Percentiles rank a stretch among this genome's conserved stretches.
Evolutionary conservation across 2,329 filamentous ascomycete species (phyloP).

Genomic region (Chalaropsis thielavioides): DNA sequence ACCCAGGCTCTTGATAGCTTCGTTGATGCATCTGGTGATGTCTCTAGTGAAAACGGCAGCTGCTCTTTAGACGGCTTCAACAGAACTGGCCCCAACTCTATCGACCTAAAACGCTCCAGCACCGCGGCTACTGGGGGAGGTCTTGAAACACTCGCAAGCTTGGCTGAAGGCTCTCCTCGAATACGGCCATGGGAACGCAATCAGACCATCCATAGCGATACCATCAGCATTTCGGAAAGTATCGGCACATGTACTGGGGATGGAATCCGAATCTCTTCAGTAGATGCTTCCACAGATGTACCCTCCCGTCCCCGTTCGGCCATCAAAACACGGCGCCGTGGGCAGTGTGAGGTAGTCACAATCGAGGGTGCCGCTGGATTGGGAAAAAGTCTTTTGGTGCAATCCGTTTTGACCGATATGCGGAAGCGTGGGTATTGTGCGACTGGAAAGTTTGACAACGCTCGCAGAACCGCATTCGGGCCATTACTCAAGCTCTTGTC

Average conservation of each 20-base stretch:
- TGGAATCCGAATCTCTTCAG: conserved; percentile 1
- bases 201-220: conserved; percentile 36
- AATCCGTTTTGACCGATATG: conserved; percentile 47
- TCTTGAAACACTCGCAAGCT: conserved; percentile 2
- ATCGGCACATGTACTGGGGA: conserved; percentile 24
- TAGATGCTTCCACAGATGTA: conserved; percentile 9
- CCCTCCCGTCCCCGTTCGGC: conserved; percentile 39
- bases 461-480: conserved; percentile 45
- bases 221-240: conserved; percentile 33
- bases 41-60: conserved; percentile 45
- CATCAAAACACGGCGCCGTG: conserved; percentile 44
- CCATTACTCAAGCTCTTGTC: conserved; percentile 50
- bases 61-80: conserved; percentile 38
- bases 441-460: conserved; percentile 51
- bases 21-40: conserved; percentile 28
- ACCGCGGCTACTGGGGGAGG: not conserved
- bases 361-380: conserved; percentile 48
- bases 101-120: conserved; percentile 9
- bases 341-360: conserved; percentile 48
- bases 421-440: conserved; percentile 49
- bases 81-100: conserved; percentile 25
- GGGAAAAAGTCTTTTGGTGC: conserved; percentile 51
- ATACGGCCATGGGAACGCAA: conserved; percentile 38
- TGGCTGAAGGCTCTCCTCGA: conserved; percentile 19
- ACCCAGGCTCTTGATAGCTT: conserved; percentile 32